Evolutionary conservation across 129 eudicot genomes (phyloP).

Genomic region (Sambucus nigra): DNA sequence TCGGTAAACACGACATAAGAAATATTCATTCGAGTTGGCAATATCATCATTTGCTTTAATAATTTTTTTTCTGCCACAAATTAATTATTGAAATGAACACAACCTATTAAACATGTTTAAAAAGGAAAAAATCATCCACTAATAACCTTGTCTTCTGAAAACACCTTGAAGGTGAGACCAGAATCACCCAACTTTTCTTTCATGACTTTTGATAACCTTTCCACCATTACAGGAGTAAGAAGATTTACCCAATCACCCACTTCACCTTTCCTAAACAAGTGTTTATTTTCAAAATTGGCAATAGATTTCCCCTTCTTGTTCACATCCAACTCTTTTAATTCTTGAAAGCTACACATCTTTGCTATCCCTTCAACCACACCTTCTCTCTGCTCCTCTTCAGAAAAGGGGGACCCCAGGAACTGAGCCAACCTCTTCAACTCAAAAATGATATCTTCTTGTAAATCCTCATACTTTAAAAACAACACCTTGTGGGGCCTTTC

Average conservation of each 20-base stretch:
- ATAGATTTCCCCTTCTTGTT: conserved; percentile 20
- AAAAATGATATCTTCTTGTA: conserved; percentile 6
- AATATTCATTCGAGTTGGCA: no score
- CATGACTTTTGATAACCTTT: conserved; percentile 8
- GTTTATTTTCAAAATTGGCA: conserved; percentile 9
- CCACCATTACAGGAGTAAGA: conserved; percentile 14
- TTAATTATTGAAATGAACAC: no score
- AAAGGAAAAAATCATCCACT: no score
- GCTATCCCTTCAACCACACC: conserved; percentile 17
- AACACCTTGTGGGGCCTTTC: conserved; percentile 9
- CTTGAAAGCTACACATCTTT: conserved; percentile 20
- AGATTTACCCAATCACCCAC: conserved; percentile 25
- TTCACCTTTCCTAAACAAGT: conserved; percentile 19
- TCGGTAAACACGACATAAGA: no score
- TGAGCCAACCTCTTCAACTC: conserved; percentile 12
- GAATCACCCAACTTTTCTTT: conserved; percentile 20
- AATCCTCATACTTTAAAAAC: conserved; percentile 19
- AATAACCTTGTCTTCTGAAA: no score
- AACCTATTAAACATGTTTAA: no score
- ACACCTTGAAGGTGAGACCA: conserved; percentile 1
- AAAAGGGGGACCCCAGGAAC: conserved; percentile 19
- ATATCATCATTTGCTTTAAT: no score
- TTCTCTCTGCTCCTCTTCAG: conserved; percentile 15
- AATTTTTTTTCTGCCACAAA: no score
- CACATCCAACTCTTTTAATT: conserved; percentile 20